Percentiles rank a stretch among this genome's conserved stretches.
Conservation (phyloP, 805 yeast species). For the Hanseniaspora taiwanica region DNA sequence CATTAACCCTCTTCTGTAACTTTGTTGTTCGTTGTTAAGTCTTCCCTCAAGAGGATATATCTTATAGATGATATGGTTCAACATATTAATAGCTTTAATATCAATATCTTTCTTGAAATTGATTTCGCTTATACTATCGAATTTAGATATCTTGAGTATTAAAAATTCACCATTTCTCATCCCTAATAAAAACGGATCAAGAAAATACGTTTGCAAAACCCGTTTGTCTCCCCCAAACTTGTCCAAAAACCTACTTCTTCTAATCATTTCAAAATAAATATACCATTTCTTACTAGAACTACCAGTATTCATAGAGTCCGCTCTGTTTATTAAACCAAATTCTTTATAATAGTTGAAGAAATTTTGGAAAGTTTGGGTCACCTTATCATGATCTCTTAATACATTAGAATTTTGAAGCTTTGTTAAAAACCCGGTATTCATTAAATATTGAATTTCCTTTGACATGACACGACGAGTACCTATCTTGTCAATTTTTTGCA, state of each 20-base stretch:
- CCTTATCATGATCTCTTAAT: neutral
- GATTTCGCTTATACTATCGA: neutral
- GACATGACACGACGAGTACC: neutral
- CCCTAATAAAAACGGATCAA: slow-evolving; percentile 2
- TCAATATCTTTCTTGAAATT: neutral
- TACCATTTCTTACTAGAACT: neutral
- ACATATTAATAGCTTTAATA: neutral
- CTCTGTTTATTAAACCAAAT: neutral
- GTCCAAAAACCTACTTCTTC: slow-evolving; percentile 11
- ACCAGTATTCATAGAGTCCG: neutral
- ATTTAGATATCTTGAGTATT: slow-evolving; percentile 1
- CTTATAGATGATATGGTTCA: neutral
- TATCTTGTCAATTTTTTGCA: neutral
- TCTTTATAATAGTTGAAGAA: neutral
- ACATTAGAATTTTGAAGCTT: neutral
- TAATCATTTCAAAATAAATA: neutral
- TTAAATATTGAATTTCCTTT: neutral
- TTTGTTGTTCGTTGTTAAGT: neutral
- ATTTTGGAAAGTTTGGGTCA: neutral
- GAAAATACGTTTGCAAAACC: slow-evolving; percentile 4
- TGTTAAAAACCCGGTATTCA: neutral
- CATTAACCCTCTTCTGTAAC: neutral
- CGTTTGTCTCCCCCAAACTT: slow-evolving; percentile 2
- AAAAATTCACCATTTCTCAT: slow-evolving; percentile 2
- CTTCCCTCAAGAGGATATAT: neutral